Base-by-base conservation (phyloP, 164 flowering plant genomes). In the Brasenia schreberi region DNA sequence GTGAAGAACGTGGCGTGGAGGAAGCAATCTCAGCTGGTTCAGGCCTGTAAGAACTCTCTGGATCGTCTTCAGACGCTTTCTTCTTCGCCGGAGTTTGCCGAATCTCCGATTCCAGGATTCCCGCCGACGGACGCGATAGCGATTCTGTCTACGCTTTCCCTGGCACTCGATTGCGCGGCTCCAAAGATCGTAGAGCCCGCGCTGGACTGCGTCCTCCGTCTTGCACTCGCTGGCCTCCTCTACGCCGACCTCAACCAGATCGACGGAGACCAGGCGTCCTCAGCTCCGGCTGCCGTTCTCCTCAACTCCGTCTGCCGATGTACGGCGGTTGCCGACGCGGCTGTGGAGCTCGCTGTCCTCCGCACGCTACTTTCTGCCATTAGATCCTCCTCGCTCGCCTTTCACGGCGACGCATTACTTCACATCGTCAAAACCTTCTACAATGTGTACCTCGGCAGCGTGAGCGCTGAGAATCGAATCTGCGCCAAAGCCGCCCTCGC, bases 1-100 rank as follows among this genome's bases (percentile, higher is more conserved):
- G 80, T 95, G 66, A 95, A 95, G 75, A 92, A 95, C 70, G 97
- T 84, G 5, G 92, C 99, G n/a, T 95, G 99, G 99, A 67, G 97
- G 33, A 95, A 95, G 72, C 96, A 92, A 76, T 69, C 97, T 7
- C 77, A 81, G 52, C 86, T 95, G 70, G 96, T 92, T 16, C 66
- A 91, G 69, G 73, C 92, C 71, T 86, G 84, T 68, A 95, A 95
- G 77, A 85, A 97, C 45, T 84, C 78, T 19, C 82, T 90, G 66
- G 97, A 92, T 81, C 79, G 73, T 74, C 91, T 95, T 64, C 81
- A 87, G 7, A 63, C 84, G 61, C 70, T 87, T 64, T 9, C 77
- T 39, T 86, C 82, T n/a, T 60, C 78, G 9, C 16, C 77, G 18
- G 61, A 66, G 18, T 59, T 75, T 18, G 59, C 19, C 18, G 42